Base-by-base conservation (phyloP, 2,329 filamentous ascomycete species). In the Hirsutella minnesotensis region DNA sequence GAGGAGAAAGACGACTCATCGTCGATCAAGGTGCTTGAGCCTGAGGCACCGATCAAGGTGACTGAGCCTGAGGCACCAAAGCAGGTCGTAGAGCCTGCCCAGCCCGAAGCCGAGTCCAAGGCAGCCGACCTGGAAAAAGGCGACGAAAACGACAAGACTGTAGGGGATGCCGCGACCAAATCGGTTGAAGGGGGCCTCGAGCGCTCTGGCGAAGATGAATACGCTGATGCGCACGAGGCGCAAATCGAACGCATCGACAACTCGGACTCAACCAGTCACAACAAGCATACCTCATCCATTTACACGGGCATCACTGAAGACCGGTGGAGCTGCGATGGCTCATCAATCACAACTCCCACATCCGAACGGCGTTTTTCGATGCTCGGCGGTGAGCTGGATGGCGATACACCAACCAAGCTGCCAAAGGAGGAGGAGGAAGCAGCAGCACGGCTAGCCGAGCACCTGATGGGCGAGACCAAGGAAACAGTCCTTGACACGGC, bases 301-400 rank as follows among this genome's bases (percentile, higher is more conserved):
- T 64, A 57, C 42, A 64, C 61, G 12, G 59, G 62, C n/a, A 54
- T 50, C 7, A 63, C 56, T 2, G 62, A 63, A 22, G 59, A 63
- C 31, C 55, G 56, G 36, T 64, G 56, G 55, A 65, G 62, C 47
- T 51, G 59, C 18, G 60, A 64, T 31, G 56, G 59, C 21, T 62
- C 62, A 9, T 61, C 58, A 9, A 48, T 63, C 15, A 63, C 61
- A 24, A 65, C 62, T 2, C 61, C 62, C 2, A 65, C 60, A 3
- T 65, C 62, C 19, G 62, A 65, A 33, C 57, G 58, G 24, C 55
- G 55, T 9, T 57, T 51, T 31, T 63, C 62, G 3, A 49, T 58
- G 10, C 61, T 16, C 47, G 51, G 15, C 47, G 51, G 18, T n/a
- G 47, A 50, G 18, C 49, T 48, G 20, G 50, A 56, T 37, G 59